These are phyloP conservation scores for Aulographum hederae DNA, from an alignment of 2,329 filamentous ascomycete species.

Conservation along the genomic window DNA sequence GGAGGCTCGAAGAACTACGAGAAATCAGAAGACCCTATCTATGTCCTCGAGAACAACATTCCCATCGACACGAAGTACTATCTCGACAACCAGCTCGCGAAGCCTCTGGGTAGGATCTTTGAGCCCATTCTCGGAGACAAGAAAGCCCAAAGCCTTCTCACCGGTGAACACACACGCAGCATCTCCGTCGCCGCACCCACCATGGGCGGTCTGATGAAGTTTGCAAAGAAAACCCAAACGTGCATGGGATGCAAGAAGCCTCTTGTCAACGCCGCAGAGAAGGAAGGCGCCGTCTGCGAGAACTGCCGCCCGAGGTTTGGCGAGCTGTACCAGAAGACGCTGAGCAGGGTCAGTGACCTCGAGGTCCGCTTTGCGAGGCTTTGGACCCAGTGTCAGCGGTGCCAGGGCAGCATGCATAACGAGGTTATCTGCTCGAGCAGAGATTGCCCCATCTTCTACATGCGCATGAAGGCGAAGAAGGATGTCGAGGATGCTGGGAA, in stretches of 20 bases:
- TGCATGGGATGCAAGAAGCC: conserved; percentile 99
- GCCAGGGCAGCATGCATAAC: conserved; percentile 93
- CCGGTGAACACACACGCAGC: conserved; percentile 84
- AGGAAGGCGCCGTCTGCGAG: conserved; percentile 68
- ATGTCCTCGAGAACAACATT: conserved; percentile 90
- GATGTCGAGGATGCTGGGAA: conserved; percentile 90
- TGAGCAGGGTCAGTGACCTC: conserved; percentile 76
- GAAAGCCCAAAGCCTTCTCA: conserved; percentile 69
- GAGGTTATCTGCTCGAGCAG: conserved; percentile 94
- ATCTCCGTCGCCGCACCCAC: conserved; percentile 85
- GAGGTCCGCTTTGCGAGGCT: conserved; percentile 83
- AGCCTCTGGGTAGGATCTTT: conserved; percentile 87
- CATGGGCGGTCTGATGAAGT: conserved; percentile 93
- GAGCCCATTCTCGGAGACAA: conserved; percentile 93
- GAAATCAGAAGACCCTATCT: conserved; percentile 92
- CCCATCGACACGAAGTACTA: conserved; percentile 98
- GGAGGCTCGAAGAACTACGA: conserved; percentile 89
- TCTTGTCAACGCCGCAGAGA: conserved; percentile 60
- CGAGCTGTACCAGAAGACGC: conserved; percentile 82
- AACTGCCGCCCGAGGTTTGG: conserved; percentile 72
- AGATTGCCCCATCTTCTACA: conserved; percentile 98
- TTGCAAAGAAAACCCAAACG: conserved; percentile 91
- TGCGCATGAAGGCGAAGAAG: conserved; percentile 99
- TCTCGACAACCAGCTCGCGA: conserved; percentile 92
- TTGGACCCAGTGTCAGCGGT: conserved; percentile 97